A percentile compares a stretch with the other conserved stretches of the same genome.
Evolutionary conservation across 768 basidiomycete species (phyloP).

Genomic region (Xerocomellus amylosporus): DNA sequence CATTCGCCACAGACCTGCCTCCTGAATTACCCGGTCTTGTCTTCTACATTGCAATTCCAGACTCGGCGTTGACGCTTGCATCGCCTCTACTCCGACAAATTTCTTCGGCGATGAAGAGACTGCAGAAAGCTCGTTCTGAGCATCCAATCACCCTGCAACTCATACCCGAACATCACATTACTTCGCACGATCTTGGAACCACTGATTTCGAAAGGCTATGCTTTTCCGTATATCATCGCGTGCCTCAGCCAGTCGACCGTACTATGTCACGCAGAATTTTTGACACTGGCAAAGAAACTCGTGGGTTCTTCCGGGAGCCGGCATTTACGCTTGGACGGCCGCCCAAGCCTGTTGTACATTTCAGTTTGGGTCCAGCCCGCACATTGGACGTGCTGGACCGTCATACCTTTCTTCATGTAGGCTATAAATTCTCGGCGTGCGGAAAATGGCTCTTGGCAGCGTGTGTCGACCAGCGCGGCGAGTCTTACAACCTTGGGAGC

Average conservation of each 20-base stretch:
- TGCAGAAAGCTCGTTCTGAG: constrained; percentile 45
- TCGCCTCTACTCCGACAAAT: constrained; percentile 70
- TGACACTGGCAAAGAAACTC: constrained; percentile 37
- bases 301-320: constrained; percentile 60
- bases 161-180: constrained; percentile 63
- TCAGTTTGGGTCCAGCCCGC: constrained; percentile 38
- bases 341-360: constrained; percentile 33
- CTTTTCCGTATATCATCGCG: constrained; percentile 68
- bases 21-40: constrained; percentile 44
- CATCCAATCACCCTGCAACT: constrained; percentile 65
- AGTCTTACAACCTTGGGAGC: constrained; percentile 64
- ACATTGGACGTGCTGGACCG: constrained; percentile 53
- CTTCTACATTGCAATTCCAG: constrained; percentile 67
- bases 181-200: constrained; percentile 28
- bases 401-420: constrained; percentile 71
- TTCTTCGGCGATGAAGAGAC: constrained; percentile 59
- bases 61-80: constrained; percentile 56
- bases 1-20: constrained; percentile 47
- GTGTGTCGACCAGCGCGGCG: constrained; percentile 76
- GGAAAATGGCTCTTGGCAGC: constrained; percentile 77
- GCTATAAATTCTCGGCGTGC: constrained; percentile 62
- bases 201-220: constrained; percentile 49
- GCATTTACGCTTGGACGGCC: constrained; percentile 61
- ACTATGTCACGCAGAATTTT: constrained; percentile 53
- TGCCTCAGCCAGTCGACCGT: constrained; percentile 58